phyloP scores from a whole-genome alignment of 345 rosid species.

The Hibiscus tridactylites region DNA sequence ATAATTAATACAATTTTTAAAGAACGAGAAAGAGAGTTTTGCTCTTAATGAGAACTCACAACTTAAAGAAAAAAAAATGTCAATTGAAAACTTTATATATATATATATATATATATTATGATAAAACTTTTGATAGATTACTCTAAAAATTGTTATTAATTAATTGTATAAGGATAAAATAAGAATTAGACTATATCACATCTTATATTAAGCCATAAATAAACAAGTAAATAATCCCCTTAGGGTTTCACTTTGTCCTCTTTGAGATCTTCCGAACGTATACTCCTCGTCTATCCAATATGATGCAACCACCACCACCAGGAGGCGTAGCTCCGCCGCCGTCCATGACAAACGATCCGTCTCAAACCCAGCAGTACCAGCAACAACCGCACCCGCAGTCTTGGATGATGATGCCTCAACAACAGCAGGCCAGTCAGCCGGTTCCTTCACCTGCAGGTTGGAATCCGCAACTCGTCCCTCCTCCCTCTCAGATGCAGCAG shows the following conservation, averaged over 20 bases:
- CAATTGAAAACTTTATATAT: too few species aligned
- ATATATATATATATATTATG: too few species aligned
- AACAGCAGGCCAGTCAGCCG: slow-evolving; percentile 38
- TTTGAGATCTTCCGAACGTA: background rate
- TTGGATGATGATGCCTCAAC: slow-evolving; percentile 58
- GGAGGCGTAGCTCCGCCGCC: slow-evolving; percentile 36
- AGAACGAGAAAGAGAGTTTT: too few species aligned
- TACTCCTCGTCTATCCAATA: slow-evolving; percentile 11
- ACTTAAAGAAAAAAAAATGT: too few species aligned
- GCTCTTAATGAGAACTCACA: too few species aligned
- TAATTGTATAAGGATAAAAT: too few species aligned
- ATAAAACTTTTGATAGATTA: too few species aligned
- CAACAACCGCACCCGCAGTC: slow-evolving; percentile 28
- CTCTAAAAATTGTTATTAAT: too few species aligned
- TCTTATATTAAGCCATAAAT: too few species aligned
- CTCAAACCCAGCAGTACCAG: slow-evolving; percentile 30
- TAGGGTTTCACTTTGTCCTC: background rate
- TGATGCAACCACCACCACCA: slow-evolving; percentile 58
- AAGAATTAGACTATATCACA: too few species aligned
- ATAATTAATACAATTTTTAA: too few species aligned
- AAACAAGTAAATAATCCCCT: background rate
- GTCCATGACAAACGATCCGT: slow-evolving; percentile 32
- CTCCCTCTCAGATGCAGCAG: slow-evolving; percentile 43
- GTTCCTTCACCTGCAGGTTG: slow-evolving; percentile 64
- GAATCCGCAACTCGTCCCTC: slow-evolving; percentile 67